Percentiles rank a stretch among this genome's conserved stretches.
Evolutionary conservation across 331 rosid genomes (phyloP).

Genomic region (Phaseolus coccineus): DNA sequence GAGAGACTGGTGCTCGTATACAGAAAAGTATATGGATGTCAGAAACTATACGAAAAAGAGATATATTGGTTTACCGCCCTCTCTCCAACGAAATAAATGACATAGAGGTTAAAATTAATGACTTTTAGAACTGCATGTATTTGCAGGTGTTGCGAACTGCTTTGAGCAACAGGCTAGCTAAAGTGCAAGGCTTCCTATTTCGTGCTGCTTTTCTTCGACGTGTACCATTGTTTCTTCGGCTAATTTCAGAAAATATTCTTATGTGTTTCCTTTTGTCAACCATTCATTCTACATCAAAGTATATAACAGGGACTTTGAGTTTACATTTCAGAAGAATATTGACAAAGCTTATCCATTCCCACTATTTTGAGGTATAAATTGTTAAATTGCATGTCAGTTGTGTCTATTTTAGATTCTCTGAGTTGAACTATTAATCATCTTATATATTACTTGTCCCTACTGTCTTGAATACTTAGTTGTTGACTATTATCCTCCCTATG

Average conservation of each 20-base stretch:
- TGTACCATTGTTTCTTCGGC: constrained; percentile 83
- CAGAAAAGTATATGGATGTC: background rate
- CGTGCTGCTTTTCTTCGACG: constrained; percentile 99
- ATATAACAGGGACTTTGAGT: constrained; percentile 89
- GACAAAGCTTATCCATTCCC: constrained; percentile 87
- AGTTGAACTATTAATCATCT: constrained; percentile 13
- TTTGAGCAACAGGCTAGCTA: constrained; percentile 97
- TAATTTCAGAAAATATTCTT: constrained; percentile 90
- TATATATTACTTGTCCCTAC: constrained; percentile 21
- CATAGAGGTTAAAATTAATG: constrained; percentile 31
- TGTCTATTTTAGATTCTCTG: constrained; percentile 1
- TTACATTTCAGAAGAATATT: constrained; percentile 92
- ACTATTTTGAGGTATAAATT: constrained; percentile 87
- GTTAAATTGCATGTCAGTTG: constrained; percentile 26
- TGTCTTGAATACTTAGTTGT: constrained; percentile 28
- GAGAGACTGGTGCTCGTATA: constrained; percentile 1
- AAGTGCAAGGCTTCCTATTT: constrained; percentile 98
- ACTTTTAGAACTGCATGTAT: constrained; percentile 21
- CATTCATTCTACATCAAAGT: constrained; percentile 88
- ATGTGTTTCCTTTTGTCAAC: constrained; percentile 89
- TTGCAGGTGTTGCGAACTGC: constrained; percentile 90
- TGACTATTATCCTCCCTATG: constrained; percentile 6
- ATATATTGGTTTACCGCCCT: constrained; percentile 8
- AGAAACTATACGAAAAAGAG: background rate
- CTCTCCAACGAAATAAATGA: background rate